phyloP scores from a whole-genome alignment of 345 rosid species.

The Nasturtium officinale region DNA sequence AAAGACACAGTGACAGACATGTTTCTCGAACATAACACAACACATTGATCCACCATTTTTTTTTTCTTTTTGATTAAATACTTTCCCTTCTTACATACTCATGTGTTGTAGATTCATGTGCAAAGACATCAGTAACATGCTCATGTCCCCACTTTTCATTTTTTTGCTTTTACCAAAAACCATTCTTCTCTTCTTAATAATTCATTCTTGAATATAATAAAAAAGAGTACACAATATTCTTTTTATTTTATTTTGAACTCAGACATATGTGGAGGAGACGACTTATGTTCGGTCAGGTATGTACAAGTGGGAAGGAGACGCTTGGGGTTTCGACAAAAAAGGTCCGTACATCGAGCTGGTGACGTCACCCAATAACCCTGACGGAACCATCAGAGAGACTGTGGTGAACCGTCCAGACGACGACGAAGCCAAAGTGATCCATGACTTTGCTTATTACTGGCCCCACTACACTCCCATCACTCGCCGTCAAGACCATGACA shows the following conservation, averaged over 20 bases:
- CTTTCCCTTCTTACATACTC: constrained; percentile 35
- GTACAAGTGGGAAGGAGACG: constrained; percentile 90
- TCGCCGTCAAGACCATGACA: constrained; percentile 57
- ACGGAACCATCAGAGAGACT: constrained; percentile 65
- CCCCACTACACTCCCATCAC: constrained; percentile 80
- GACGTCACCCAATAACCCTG: constrained; percentile 87
- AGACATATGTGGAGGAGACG: constrained; percentile 68
- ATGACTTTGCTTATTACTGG: constrained; percentile 92
- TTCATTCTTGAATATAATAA: constrained; percentile 15
- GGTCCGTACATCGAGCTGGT: constrained; percentile 71
- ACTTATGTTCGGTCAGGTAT: constrained; percentile 62
- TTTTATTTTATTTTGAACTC: constrained; percentile 2
- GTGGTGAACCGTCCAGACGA: constrained; percentile 60
- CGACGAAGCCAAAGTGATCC: constrained; percentile 56
- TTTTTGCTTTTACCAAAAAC: constrained; percentile 37
- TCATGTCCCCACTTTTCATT: constrained; percentile 45
- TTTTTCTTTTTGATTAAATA: background rate
- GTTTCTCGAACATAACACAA: constrained; percentile 55
- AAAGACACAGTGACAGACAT: constrained; percentile 62
- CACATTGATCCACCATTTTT: constrained; percentile 3
- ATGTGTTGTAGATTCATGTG: constrained; percentile 48
- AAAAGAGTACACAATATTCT: background rate
- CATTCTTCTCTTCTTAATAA: constrained; percentile 19
- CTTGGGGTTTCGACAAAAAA: constrained; percentile 54
- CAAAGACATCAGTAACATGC: constrained; percentile 59